Conservation (phyloP, 495 filamentous ascomycete genomes). For the Cercophora samala region DNA sequence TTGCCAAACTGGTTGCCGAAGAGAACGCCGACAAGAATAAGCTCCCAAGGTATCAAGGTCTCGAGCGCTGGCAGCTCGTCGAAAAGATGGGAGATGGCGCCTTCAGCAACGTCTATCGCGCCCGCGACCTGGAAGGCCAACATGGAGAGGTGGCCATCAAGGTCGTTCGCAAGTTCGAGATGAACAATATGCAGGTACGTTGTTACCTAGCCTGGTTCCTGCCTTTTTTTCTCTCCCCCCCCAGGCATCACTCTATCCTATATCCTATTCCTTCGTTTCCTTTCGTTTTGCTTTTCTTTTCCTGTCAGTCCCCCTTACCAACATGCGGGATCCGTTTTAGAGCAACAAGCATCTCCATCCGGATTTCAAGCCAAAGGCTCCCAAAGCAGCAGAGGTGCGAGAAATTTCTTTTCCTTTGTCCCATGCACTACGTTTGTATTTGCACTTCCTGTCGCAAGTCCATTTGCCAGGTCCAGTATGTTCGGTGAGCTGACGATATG, state of each 20-base stretch:
- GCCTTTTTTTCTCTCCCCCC: slow-evolving; percentile 26
- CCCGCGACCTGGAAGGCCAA: slow-evolving; percentile 65
- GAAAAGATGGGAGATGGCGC: slow-evolving; percentile 99
- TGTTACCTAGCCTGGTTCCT: slow-evolving; percentile 29
- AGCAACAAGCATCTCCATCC: slow-evolving; percentile 84
- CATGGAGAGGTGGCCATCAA: slow-evolving; percentile 91
- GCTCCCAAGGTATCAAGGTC: slow-evolving; percentile 84
- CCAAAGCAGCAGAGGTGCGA: slow-evolving; percentile 97
- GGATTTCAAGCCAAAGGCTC: slow-evolving; percentile 81
- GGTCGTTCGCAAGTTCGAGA: slow-evolving; percentile 96
- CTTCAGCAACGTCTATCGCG: slow-evolving; percentile 97
- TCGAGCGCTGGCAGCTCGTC: slow-evolving; percentile 83
- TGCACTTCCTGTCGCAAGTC: not conserved
- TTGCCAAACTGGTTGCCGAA: slow-evolving; percentile 84
- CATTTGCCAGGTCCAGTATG: not conserved
- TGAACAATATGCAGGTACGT: slow-evolving; percentile 97
- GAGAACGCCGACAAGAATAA: slow-evolving; percentile 80
- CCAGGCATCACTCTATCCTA: slow-evolving; percentile 34
- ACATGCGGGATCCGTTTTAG: slow-evolving; percentile 51
- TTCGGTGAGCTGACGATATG: slow-evolving; percentile 16
- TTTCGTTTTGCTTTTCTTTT: slow-evolving; percentile 24
- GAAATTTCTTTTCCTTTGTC: slow-evolving; percentile 41
- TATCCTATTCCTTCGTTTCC: slow-evolving; percentile 20
- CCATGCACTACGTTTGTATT: not conserved
- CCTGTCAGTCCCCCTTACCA: slow-evolving; percentile 40